Evolutionary conservation across 2,329 filamentous ascomycete species (phyloP).

Genomic region (Polychaeton citri): DNA sequence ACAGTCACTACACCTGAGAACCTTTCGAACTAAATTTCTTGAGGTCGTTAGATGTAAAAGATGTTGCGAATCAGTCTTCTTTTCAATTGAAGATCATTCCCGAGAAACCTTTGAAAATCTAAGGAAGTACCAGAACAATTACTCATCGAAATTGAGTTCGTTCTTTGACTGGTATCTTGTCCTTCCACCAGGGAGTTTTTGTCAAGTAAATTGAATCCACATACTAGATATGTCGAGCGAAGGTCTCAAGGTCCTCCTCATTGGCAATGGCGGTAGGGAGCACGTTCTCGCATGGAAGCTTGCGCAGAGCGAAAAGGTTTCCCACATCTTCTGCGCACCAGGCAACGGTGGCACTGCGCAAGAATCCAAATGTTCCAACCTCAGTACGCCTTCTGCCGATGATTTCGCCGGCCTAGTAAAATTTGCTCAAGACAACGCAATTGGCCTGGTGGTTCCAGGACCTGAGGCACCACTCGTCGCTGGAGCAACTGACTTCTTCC

Average conservation of each 20-base stretch:
- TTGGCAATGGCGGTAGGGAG: conserved; percentile 89
- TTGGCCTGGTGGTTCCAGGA: conserved; percentile 79
- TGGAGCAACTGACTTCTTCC: conserved; percentile 76
- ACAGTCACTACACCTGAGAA: no score
- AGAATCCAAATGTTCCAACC: conserved; percentile 41
- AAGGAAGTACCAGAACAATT: no score
- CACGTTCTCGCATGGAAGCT: conserved; percentile 93
- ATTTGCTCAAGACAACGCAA: conserved; percentile 56
- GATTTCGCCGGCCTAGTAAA: conserved; percentile 67
- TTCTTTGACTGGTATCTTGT: no score
- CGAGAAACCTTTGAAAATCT: no score
- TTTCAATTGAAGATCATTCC: no score
- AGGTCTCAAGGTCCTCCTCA: conserved; percentile 59
- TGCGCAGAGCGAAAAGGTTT: conserved; percentile 64
- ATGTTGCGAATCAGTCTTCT: no score
- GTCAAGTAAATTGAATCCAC: no score
- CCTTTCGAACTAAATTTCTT: no score
- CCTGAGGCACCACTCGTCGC: conserved; percentile 90
- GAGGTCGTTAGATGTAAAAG: no score
- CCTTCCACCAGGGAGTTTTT: no score
- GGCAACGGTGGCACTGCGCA: conserved; percentile 78
- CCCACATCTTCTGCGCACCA: conserved; percentile 54
- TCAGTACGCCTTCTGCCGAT: conserved; percentile 53
- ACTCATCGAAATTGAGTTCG: no score
- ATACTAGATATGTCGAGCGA: neutral